Percentiles rank a stretch among this genome's conserved stretches.
Conservation (phyloP, 805 yeast genomes). For the Saccharomyces eubayanus region DNA sequence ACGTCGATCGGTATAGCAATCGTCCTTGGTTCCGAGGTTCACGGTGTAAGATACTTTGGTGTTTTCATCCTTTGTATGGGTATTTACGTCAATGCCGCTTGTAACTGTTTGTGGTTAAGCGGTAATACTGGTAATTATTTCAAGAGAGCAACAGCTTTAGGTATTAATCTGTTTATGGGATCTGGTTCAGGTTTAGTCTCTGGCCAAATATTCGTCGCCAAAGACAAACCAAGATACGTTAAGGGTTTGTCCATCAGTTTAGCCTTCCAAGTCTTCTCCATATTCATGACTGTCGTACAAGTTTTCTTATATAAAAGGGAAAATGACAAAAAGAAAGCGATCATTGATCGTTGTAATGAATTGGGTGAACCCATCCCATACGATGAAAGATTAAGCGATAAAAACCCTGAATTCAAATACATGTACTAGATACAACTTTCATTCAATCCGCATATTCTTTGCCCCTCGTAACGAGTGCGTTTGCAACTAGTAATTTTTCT, state of each 20-base stretch:
- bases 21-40: constrained; percentile 25
- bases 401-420: constrained; percentile 40
- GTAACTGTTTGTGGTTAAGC: constrained; percentile 34
- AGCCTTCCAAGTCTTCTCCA: constrained; percentile 37
- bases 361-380: constrained; percentile 30
- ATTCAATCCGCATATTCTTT: background rate
- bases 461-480: background rate
- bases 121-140: constrained; percentile 35
- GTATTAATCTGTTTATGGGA: constrained; percentile 32
- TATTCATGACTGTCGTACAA: constrained; percentile 31
- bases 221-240: constrained; percentile 35
- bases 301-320: constrained; percentile 28
- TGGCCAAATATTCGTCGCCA: constrained; percentile 31
- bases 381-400: constrained; percentile 30
- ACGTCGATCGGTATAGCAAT: constrained; percentile 31
- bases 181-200: constrained; percentile 33
- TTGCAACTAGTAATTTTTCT: background rate
- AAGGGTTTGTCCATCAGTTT: constrained; percentile 37
- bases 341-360: constrained; percentile 28
- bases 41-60: constrained; percentile 34
- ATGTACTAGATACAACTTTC: constrained; percentile 29
- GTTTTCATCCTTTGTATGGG: constrained; percentile 35
- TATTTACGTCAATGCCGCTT: constrained; percentile 34
- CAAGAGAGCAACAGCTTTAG: constrained; percentile 35
- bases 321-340: constrained; percentile 31